Base-by-base conservation (phyloP, 257 asterid species). In the Dorcoceras hygrometricum region DNA sequence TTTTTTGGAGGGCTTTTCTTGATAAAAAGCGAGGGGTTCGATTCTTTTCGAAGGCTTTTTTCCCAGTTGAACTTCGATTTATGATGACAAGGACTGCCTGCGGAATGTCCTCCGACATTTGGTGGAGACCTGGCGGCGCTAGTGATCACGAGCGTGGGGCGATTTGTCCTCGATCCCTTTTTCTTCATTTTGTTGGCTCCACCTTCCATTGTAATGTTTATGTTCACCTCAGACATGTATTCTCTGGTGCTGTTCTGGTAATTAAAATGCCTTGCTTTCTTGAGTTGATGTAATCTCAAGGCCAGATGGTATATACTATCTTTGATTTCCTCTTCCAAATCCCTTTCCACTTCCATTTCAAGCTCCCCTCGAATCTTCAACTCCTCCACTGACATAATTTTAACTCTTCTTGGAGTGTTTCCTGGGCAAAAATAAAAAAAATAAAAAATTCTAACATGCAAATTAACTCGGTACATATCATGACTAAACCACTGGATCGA, bases 271-370 rank as follows among this genome's bases (percentile, higher is more conserved):
- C 64, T 80, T 48, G 82, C 78, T 28, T 75, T 80, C 32, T 73
- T 87, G 34, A 90, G 77, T 60, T 79, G 77, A 63, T 88, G 92
- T 67, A 90, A 51, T 65, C 76, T 81, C 23, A 78, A 75, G 63
- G 96, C 92, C 28, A 87, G 80, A 58, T 59, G 77, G 46, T 82
- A 84, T 6, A 90, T 86, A 54, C 73, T 85, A 8, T 88, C 87
- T 72, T 84, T 84, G 59, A 89, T 83, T 72, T 89, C 96, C 60
- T 74, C 83, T 73, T 84, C 96, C 65, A 87, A 61, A 39, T 75
- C 78, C n/a, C 71, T 75, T 62, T 87, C 93, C 5, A 85, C 75
- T 24, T 85, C 91, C 66, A 20, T 28, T 70, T 80, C 88, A 0
- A 89, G 76, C 73, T 90, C 90, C 24, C 66, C 71, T 0, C 91